Evolutionary conservation across 352 stramenopile genomes (phyloP), one percentile per base, ranked within the genome.

Genomic region (Phytopythium delawarense): DNA sequence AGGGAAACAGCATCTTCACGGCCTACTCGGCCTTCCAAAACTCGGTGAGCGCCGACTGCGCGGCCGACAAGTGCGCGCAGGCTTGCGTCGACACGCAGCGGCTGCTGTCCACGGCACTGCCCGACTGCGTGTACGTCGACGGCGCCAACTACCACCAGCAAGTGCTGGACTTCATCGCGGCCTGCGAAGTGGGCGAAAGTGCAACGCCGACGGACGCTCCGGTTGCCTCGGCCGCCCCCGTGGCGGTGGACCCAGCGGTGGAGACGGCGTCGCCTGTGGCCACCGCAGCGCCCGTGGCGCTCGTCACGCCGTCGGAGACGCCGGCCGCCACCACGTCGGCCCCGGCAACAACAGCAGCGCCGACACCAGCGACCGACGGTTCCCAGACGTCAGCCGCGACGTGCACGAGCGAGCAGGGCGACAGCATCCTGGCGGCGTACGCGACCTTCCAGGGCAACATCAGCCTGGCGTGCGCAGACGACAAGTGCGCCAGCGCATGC

Each of bases 111-210:
- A 50, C 54, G 13, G 54, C 54, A 39, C 54, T 60, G 37, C 54
- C 54, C 37, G 37, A 60, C 54, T 60, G 54, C 54, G 39, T n/a
- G 21, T 60, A 60, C 37, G 39, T 50, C 15, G 54, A 60, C 39
- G 39, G 54, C n/a, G 16, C 28, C 39, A 60, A 60, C 54, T 50
- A 60, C 54, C 54, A 16, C 23, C 21, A 51, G 39, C 37, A 60
- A 39, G 37, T 48, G 39, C 54, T 48, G 1, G 39, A 7, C n/a
- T 6, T 20, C 25, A 48, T 59, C 4, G 54, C 54, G 5, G 25
- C 2, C 11, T 59, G 54, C 37, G n/a, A 46, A 7, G n/a, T 32
- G 52, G 25, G 5, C 20, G 50, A 11, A 6, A 18, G 12, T 20
- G 35, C 9, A n/a, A 23, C 34, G 35, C 34, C 34, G 21, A 59